Evolutionary conservation across 495 filamentous ascomycete species (phyloP), one percentile per base, ranked within the genome.

Genomic region (Xylaria bambusicola): DNA sequence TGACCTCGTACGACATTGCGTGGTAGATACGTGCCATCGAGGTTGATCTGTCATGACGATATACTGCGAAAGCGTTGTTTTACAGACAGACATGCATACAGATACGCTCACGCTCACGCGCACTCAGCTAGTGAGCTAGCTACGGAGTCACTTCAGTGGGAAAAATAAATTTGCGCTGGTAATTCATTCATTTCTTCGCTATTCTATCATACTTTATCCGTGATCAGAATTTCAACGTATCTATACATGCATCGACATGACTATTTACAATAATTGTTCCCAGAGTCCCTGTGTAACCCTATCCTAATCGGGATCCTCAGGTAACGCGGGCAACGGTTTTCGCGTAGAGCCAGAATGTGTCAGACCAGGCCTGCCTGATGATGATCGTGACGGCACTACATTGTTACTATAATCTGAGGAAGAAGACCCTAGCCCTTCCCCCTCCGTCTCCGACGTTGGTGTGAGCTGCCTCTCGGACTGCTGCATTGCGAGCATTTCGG

Each of bases 281-380:
- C n/a, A 48, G 29, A 12, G 26, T 18, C 29, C 29, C 10, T 33
- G 10, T 10, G 24, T 45, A 38, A 8, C 26, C 15, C 6, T 65
- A 71, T 33, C 10, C 21, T 71, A 69, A 60, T 69, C 73, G 9
- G 75, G 69, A 57, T 74, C 71, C 60, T 78, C 75, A 9, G 80
- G 78, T n/a, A 81, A 62, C 46, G 79, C 77, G 47, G 80, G 79
- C n/a, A 83, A 56, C 1, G 78, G 79, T 59, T 82, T 81, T 53
- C 73, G 70, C 18, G 69, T 61, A 12, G 67, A 64, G 10, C 54
- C 61, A 20, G 51, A 46, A 57, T 68, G 67, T 27, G 58, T 42
- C 36, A 68, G 50, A 20, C 60, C 56, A 17, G 67, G 61, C 56
- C 67, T 64, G 41, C 67, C 63, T 24, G 67, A 62, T 31, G 62